Evolutionary conservation across 495 filamentous ascomycete genomes (phyloP), one percentile per base, ranked within the genome.

Genomic region (Aspergillus kassunensis): DNA sequence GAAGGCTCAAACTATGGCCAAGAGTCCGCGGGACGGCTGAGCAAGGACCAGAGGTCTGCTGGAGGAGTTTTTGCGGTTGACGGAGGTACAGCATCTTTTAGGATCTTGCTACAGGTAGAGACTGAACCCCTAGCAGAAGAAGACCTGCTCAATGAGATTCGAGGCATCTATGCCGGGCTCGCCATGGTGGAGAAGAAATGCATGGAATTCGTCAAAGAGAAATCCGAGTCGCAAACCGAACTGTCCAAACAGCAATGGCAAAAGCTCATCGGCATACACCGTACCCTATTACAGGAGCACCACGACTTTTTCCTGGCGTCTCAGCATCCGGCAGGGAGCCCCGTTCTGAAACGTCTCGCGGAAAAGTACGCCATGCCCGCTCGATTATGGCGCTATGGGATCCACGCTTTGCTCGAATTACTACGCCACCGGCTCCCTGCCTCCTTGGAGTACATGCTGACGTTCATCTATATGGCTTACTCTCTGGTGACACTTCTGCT

Each of bases 331-430:
- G 80, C 79, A 0, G 85, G 87, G 0, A 82, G 72, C 40, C 72
- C 72, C 1, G 77, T 79, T 3, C 53, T 92, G 2, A 77, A 46
- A 64, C 23, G 72, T 6, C 56, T 91, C 1, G 81, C 88, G 0
- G 71, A 79, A 5, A 87, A 87, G 50, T 90, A 91, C 52, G 78
- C 78, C 1, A 91, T 95, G 87, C 88, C 89, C 0, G 85, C 85
- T 4, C 69, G 89, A 2, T 89, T 95, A 83, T 95, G 90, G 90
- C 76, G 85, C 12, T 83, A 92, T 60, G 89, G 84, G 0, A 92
- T 95, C 19, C 85, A 92, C 49, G 80, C 80, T 2, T 90, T 90
- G 56, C 67, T 95, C 4, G 89, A 91, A 53, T 64, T 91, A 1
- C 61, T 95, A 7, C 75, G 87, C 12, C 79, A 85, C 51, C 77